Evolutionary conservation across 176 grass and related monocot species (phyloP).

Genomic region (Cenchrus purpureus): DNA sequence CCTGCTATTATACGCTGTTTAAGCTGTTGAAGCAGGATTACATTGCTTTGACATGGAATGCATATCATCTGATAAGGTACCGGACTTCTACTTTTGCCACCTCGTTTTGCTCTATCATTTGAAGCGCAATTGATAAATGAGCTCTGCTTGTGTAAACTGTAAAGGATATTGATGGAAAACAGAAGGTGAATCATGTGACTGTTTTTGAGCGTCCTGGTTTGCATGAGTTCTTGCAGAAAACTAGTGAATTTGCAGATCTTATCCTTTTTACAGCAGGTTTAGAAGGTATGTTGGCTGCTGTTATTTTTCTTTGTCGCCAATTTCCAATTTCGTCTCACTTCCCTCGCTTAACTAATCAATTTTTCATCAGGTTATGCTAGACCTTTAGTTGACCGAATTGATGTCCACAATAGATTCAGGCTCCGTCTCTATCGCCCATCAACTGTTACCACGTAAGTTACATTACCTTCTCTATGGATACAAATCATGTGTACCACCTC

Average conservation of each 20-base stretch:
- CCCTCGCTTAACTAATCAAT: slow-evolving; percentile 12
- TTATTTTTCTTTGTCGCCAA: slow-evolving; percentile 26
- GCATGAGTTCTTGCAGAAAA: slow-evolving; percentile 87
- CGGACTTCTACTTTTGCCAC: slow-evolving; percentile 3
- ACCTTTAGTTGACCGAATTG: slow-evolving; percentile 95
- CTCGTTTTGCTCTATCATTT: slow-evolving; percentile 37
- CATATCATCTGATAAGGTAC: slow-evolving; percentile 85
- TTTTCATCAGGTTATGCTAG: slow-evolving; percentile 90
- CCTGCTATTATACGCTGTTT: slow-evolving; percentile 76
- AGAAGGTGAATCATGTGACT: slow-evolving; percentile 93
- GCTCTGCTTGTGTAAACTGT: slow-evolving; percentile 29
- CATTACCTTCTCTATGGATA: slow-evolving; percentile 28
- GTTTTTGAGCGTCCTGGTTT: slow-evolving; percentile 99
- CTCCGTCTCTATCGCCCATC: slow-evolving; percentile 90
- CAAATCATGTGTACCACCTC: slow-evolving; percentile 19
- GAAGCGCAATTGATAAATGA: slow-evolving; percentile 37
- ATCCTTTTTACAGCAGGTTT: slow-evolving; percentile 98
- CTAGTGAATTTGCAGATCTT: slow-evolving; percentile 94
- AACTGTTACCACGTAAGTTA: slow-evolving; percentile 94
- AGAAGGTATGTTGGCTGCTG: slow-evolving; percentile 65
- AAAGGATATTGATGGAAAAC: slow-evolving; percentile 86
- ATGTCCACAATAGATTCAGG: slow-evolving; percentile 80
- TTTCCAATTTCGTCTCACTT: neutral
- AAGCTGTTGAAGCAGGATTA: slow-evolving; percentile 90
- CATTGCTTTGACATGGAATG: slow-evolving; percentile 98